Conservation (phyloP, 345 rosid genomes). For the Eucalyptus tenuipes region DNA sequence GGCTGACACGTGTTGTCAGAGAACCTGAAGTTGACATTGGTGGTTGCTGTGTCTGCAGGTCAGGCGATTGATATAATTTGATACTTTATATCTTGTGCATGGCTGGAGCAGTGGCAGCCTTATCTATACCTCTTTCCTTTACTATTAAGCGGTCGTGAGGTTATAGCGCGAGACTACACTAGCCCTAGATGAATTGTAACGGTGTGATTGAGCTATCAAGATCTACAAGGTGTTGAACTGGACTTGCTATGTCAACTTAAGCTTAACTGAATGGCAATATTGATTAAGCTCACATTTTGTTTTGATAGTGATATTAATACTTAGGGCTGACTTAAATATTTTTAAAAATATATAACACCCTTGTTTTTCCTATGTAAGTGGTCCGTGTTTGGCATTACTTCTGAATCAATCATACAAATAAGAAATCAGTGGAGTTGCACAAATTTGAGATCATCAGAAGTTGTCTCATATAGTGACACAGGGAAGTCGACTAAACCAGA, state of each 20-base stretch:
- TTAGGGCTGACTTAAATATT: not conserved
- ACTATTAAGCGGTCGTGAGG: not conserved
- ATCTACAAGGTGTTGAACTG: not conserved
- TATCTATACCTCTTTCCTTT: not conserved
- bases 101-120: not conserved
- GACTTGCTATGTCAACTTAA: not conserved
- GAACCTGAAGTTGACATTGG: constrained; percentile 75
- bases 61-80: not conserved
- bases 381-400: not conserved
- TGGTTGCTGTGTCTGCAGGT: constrained; percentile 97
- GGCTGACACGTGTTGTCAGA: constrained; percentile 56
- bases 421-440: not conserved
- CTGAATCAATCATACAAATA: not conserved
- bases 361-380: not conserved
- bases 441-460: not conserved
- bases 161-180: not conserved
- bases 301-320: not conserved
- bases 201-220: not conserved
- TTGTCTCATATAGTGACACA: not conserved
- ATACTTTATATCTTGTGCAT: not conserved
- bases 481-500: not conserved
- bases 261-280: not conserved
- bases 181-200: not conserved
- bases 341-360: not conserved
- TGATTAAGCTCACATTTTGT: not conserved